phyloP scores from a whole-genome alignment of 75 land plant species.

The Pinus tabuliformis region DNA sequence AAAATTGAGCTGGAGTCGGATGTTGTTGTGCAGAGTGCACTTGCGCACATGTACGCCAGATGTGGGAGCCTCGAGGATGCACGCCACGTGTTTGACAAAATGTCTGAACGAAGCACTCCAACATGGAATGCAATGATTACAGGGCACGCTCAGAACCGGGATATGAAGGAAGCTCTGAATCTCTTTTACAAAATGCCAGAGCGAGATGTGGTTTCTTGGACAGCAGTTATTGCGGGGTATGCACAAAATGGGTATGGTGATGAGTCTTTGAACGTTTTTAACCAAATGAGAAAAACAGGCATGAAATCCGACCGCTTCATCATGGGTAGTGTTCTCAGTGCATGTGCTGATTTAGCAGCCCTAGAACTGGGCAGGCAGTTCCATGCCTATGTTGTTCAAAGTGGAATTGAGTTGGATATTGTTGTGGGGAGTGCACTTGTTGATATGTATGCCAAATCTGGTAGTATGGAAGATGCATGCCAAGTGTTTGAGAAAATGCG shows the following conservation, averaged over 20 bases:
- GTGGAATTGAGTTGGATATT: conserved; percentile 22
- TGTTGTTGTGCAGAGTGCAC: conserved; percentile 33
- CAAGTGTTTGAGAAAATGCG: conserved; percentile 24
- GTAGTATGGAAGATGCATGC: conserved; percentile 31
- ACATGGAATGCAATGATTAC: conserved; percentile 67
- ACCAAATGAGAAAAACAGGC: conserved; percentile 15
- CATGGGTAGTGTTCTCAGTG: conserved; percentile 23
- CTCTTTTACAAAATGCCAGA: conserved; percentile 38
- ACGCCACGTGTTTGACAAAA: conserved; percentile 29
- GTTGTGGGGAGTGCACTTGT: conserved; percentile 50
- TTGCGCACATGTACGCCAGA: conserved; percentile 56
- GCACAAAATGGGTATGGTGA: conserved; percentile 59
- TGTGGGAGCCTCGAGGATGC: conserved; percentile 40
- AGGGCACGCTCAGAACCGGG: conserved; percentile 32
- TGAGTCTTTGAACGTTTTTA: conserved; percentile 22
- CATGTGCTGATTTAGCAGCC: conserved; percentile 9
- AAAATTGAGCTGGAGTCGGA: conserved; percentile 26
- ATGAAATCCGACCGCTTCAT: conserved; percentile 27
- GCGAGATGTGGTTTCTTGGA: conserved; percentile 54
- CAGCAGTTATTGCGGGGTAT: conserved; percentile 60
- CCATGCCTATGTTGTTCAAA: conserved; percentile 26
- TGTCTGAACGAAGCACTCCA: conserved; percentile 20
- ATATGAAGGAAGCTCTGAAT: too few species aligned
- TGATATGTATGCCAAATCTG: conserved; percentile 34
- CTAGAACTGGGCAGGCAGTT: conserved; percentile 17